phyloP scores from a whole-genome alignment of 345 rosid species.

The Kernera saxatilis region DNA sequence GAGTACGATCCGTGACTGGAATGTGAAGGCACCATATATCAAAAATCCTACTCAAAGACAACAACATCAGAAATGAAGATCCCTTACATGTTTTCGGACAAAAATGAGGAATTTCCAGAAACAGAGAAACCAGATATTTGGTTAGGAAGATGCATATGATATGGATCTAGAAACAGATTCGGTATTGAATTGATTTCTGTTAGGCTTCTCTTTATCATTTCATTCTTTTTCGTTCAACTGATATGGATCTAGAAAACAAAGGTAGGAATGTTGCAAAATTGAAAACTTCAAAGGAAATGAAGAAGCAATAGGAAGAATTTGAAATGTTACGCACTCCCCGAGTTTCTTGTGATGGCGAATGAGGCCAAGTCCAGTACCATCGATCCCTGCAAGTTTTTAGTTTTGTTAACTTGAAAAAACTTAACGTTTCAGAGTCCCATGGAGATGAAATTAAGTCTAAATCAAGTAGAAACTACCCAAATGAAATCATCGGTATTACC shows the following conservation, averaged over 20 bases:
- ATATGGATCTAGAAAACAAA: not conserved
- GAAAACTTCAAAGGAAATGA: not conserved
- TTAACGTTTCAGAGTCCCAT: not conserved
- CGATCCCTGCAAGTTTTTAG: constrained; percentile 47
- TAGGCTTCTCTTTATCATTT: too few species aligned
- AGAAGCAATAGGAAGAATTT: not conserved
- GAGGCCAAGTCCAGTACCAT: constrained; percentile 81
- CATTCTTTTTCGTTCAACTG: too few species aligned
- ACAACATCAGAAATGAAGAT: not conserved
- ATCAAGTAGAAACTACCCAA: too few species aligned
- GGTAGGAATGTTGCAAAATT: not conserved
- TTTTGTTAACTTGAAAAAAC: not conserved
- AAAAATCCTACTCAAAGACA: constrained; percentile 43
- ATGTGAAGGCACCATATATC: constrained; percentile 68
- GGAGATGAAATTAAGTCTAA: not conserved
- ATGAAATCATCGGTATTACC: too few species aligned
- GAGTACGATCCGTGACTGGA: constrained; percentile 55
- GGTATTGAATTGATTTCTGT: too few species aligned
- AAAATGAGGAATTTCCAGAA: not conserved
- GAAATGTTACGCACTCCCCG: constrained; percentile 46
- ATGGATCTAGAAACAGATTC: too few species aligned
- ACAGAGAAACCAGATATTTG: too few species aligned
- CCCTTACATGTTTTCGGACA: not conserved
- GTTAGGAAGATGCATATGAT: too few species aligned
- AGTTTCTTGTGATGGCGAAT: constrained; percentile 50